Conservation (phyloP, 2,329 filamentous ascomycete genomes). For the Sporothrix luriei region DNA sequence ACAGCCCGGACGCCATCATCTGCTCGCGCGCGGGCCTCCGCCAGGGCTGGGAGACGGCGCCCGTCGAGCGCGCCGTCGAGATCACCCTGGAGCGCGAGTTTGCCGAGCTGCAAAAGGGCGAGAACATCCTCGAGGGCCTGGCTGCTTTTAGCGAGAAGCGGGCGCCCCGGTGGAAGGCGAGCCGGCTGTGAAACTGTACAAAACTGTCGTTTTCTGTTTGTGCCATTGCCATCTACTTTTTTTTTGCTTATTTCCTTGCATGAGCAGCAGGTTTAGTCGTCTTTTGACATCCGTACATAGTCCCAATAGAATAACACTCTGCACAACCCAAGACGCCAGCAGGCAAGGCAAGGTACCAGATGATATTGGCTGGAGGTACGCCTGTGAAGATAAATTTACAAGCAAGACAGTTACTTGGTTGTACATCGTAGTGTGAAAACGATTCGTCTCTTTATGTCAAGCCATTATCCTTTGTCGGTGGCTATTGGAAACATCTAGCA, state of each 20-base stretch:
- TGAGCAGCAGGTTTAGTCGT: slow-evolving; percentile 2
- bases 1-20: slow-evolving; percentile 75
- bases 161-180: slow-evolving; percentile 37
- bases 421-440: too few species aligned
- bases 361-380: too few species aligned
- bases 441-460: too few species aligned
- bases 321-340: neutral
- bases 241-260: neutral
- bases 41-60: slow-evolving; percentile 66
- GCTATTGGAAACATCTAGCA: too few species aligned
- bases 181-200: slow-evolving; percentile 36
- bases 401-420: too few species aligned
- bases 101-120: slow-evolving; percentile 35
- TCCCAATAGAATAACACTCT: slow-evolving; percentile 23
- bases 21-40: slow-evolving; percentile 70
- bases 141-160: slow-evolving; percentile 40
- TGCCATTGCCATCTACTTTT: neutral
- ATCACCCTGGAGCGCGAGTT: slow-evolving; percentile 38
- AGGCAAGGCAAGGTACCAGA: too few species aligned
- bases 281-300: slow-evolving; percentile 10
- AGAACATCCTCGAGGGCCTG: slow-evolving; percentile 41
- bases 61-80: slow-evolving; percentile 38
- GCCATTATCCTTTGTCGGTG: too few species aligned
- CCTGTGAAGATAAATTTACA: too few species aligned
- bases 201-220: neutral